These are phyloP conservation scores for Triticum urartu DNA, from an alignment of 176 grass and related monocot genomes.

Conservation along the genomic window DNA sequence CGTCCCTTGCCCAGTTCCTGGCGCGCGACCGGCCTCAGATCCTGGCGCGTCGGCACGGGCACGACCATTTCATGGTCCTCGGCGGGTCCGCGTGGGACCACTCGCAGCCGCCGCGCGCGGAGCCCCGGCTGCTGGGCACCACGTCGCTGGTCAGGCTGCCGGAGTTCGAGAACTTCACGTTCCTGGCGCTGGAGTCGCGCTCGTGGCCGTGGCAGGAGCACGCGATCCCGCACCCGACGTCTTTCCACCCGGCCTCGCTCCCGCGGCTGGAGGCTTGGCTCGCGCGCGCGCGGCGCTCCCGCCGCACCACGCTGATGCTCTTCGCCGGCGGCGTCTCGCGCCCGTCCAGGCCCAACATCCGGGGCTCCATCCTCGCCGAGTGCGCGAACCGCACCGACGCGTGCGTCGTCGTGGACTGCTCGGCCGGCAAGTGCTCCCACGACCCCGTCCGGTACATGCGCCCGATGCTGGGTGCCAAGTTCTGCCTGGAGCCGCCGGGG, in stretches of 20 bases:
- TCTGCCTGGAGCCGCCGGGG: slow-evolving; percentile 68
- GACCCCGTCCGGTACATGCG: slow-evolving; percentile 48
- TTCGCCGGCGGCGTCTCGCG: slow-evolving; percentile 45
- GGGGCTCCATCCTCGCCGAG: slow-evolving; percentile 50
- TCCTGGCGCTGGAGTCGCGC: slow-evolving; percentile 60
- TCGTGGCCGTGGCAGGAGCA: slow-evolving; percentile 89
- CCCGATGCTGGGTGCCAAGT: slow-evolving; percentile 52
- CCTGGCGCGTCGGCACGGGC: slow-evolving; percentile 48
- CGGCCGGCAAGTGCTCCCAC: slow-evolving; percentile 44
- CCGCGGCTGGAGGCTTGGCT: slow-evolving; percentile 52
- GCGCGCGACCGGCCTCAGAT: slow-evolving; percentile 28
- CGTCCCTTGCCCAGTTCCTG: slow-evolving; percentile 43
- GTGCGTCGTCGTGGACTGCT: slow-evolving; percentile 67
- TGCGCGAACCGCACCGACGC: slow-evolving; percentile 47
- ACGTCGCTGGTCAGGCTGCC: slow-evolving; percentile 63
- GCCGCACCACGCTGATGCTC: slow-evolving; percentile 61
- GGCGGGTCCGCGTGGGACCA: slow-evolving; percentile 77
- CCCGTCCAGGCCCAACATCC: slow-evolving; percentile 54
- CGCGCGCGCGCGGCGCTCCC: slow-evolving; percentile 31
- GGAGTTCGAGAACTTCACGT: slow-evolving; percentile 67
- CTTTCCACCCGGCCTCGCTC: slow-evolving; percentile 64
- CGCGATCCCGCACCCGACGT: slow-evolving; percentile 67
- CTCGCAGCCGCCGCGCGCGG: slow-evolving; percentile 33
- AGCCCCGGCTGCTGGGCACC: slow-evolving; percentile 50
- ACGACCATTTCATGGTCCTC: slow-evolving; percentile 77